Base-by-base conservation (phyloP, 2,329 filamentous ascomycete species). In the Colletotrichum brevisporum region DNA sequence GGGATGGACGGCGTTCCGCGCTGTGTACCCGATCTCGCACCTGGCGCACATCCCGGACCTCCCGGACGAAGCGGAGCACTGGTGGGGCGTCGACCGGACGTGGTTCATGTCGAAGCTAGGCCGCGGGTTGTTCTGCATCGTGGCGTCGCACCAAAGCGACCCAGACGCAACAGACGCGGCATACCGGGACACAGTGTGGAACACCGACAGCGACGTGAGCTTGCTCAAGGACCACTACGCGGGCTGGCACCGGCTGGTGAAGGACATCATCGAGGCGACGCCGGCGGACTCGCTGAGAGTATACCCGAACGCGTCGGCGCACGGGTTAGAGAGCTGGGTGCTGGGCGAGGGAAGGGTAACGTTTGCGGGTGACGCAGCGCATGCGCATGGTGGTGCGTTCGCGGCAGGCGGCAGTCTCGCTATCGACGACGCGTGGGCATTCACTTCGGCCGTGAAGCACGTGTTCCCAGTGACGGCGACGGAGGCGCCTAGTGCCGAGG, bases 71-170 rank as follows among this genome's bases (percentile, higher is more conserved):
- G 83, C 83, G 1, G 78, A 78, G 6, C 84, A 85, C 68, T 78
- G 81, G 75, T 84, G 82, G 82, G 81, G 80, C 0, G 80, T 79
- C 0, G 77, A 78, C 24, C 76, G 82, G 47, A 81, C 79, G 18
- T 80, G 84, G 39, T 85, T 85, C 65, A 76, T 83, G 10, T 84
- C 82, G 27, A 77, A 75, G 24, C 76, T 85, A 2, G 82, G 82
- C 73, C 74, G 73, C 24, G 78, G 74, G 15, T 76, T 83, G 4
- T 85, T 82, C 67, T 83, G 83, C 2, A 78, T 83, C 6, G 83
- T 84, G 1, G 82, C 78, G 1, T 81, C 80, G 5, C 78, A 79
- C 47, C 81, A 84, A 52, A 75, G 76, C 2, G 78, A 82, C 52
- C 78, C 78, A 0, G 67, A 76, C 4, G 77, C 79, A 1, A 61